Base-by-base conservation (phyloP, 768 basidiomycete genomes). In the Trametopsis cervina region DNA sequence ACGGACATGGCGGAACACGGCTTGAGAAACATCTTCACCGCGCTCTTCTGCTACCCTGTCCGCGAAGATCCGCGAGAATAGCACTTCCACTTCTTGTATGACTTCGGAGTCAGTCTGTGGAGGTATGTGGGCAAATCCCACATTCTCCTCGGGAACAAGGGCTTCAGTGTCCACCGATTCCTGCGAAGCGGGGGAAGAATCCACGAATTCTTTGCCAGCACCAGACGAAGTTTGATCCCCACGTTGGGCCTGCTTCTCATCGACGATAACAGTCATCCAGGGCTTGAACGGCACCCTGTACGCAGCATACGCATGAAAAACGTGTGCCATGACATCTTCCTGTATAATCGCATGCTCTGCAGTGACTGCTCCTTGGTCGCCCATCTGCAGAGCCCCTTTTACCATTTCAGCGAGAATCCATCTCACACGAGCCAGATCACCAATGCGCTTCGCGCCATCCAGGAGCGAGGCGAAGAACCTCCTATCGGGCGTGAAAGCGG, bases 321-420 rank as follows among this genome's bases (percentile, higher is more conserved):
- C 65, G 57, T 89, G 85, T 58, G 76, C 74, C 82, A 96, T 83
- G 37, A 85, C 69, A 53, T 83, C 77, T 47, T 86, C 83, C 52
- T 87, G 75, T 15, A 33, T 15, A 18, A 78, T 60, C 29, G 58
- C 35, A 21, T 78, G 68, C 15, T 61, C 63, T 47, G 44, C 63
- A 43, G 49, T 36, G 33, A 35, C 40, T 6, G n/a, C n/a, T 6
- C 15, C 36, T n/a, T 29, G 15, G 17, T 40, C 24, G 39, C 35
- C 61, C 23, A 58, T 52, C 21, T 50, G 47, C 23, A 60, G 41
- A 50, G 60, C 45, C 55, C 68, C 65, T 37, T 69, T 70, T 21
- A 88, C 74, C 66, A 91, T 79, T 69, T 96, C 92, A 1, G 85
- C 88, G 46, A 98, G 69, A 50, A 97, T 84, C 94, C 93, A 97